A percentile compares a stretch with the other conserved stretches of the same genome.
These are phyloP conservation scores for Trichoderma orchidacearum DNA, from an alignment of 495 filamentous ascomycete species.

Conservation along the genomic window DNA sequence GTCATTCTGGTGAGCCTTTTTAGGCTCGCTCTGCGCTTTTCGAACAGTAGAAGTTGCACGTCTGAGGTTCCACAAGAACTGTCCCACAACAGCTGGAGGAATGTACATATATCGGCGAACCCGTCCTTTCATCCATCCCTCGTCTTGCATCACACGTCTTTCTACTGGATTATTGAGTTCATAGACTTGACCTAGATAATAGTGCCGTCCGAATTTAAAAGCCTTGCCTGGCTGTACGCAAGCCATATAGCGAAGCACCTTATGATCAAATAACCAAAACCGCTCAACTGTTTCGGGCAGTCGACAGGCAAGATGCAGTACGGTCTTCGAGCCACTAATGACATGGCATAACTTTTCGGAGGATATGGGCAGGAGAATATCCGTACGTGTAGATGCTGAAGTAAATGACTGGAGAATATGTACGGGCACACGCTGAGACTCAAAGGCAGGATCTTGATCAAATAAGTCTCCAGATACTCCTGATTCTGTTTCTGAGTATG, in stretches of 20 bases:
- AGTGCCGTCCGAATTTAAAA: slow-evolving; percentile 10
- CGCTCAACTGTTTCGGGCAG: slow-evolving; percentile 25
- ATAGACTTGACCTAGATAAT: slow-evolving; percentile 23
- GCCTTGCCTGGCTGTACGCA: slow-evolving; percentile 20
- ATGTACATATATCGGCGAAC: slow-evolving; percentile 27
- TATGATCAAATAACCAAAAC: slow-evolving; percentile 33
- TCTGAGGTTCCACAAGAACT: slow-evolving; percentile 29
- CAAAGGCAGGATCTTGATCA: slow-evolving; percentile 18
- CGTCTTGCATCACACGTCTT: slow-evolving; percentile 22
- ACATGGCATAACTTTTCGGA: slow-evolving; percentile 24
- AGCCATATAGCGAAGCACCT: slow-evolving; percentile 37
- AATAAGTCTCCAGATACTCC: not conserved
- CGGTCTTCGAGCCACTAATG: slow-evolving; percentile 21
- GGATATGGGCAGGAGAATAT: slow-evolving; percentile 31
- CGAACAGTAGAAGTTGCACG: slow-evolving; percentile 18
- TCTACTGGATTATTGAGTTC: slow-evolving; percentile 36
- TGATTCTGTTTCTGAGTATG: slow-evolving; percentile 3
- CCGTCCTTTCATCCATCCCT: slow-evolving; percentile 23
- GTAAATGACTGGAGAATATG: slow-evolving; percentile 27
- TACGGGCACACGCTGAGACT: slow-evolving; percentile 35
- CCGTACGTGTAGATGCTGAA: slow-evolving; percentile 28
- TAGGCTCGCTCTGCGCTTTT: not conserved
- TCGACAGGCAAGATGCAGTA: slow-evolving; percentile 30
- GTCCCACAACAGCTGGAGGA: slow-evolving; percentile 29
- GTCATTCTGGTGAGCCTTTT: slow-evolving; percentile 10